Percentiles rank a stretch among this genome's conserved stretches.
Evolutionary conservation across 1,284 basidiomycete genomes (phyloP).

Genomic region (Trametes pubescens): DNA sequence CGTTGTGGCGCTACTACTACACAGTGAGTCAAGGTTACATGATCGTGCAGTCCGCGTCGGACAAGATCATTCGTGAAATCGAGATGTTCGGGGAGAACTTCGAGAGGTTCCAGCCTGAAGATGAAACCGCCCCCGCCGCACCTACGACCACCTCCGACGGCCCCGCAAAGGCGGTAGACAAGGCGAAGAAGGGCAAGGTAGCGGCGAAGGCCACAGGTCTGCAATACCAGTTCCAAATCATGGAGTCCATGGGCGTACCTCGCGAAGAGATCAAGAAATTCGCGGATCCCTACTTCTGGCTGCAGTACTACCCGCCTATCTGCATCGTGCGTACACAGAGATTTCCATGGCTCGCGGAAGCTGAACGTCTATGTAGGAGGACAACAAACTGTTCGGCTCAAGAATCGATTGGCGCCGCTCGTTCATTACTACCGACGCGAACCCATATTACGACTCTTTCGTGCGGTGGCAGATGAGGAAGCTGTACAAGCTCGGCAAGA

Average conservation of each 20-base stretch:
- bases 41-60: constrained; percentile 81
- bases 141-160: constrained; percentile 41
- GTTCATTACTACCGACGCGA: constrained; percentile 95
- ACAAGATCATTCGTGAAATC: constrained; percentile 98
- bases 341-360: constrained; percentile 5
- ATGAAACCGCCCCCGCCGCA: constrained; percentile 48
- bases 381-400: constrained; percentile 89
- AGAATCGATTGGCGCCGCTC: constrained; percentile 98
- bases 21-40: constrained; percentile 5
- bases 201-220: constrained; percentile 93
- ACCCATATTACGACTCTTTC: constrained; percentile 98
- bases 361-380: constrained; percentile 56
- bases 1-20: constrained; percentile 40
- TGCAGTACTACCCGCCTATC: constrained; percentile 96
- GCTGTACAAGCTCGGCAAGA: constrained; percentile 84
- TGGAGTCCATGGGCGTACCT: constrained; percentile 93
- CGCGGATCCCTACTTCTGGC: constrained; percentile 93
- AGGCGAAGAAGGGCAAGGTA: constrained; percentile 97
- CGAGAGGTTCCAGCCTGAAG: constrained; percentile 70
- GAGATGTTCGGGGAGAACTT: constrained; percentile 96
- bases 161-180: constrained; percentile 63
- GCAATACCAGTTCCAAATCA: constrained; percentile 99
- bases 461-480: constrained; percentile 99
- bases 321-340: constrained; percentile 67
- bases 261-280: constrained; percentile 94